Conservation (phyloP, 495 filamentous ascomycete species). For the Cercophora newfieldiana region DNA sequence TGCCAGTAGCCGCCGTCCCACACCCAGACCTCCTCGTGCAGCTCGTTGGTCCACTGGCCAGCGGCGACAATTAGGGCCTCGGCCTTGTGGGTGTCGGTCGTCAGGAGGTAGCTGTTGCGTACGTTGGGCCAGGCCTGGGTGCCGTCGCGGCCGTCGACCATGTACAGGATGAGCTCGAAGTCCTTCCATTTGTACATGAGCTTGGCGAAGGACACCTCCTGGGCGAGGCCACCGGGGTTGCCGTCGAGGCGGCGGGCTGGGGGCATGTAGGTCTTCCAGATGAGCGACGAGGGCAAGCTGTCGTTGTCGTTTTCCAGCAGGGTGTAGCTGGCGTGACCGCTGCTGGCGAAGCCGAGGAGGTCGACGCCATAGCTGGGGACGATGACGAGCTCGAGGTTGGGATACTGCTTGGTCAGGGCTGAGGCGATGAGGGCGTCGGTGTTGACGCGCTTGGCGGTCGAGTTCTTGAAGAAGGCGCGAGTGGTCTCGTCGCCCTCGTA, state of each 20-base stretch:
- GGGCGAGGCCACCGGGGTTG: constrained; percentile 43
- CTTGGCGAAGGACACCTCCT: constrained; percentile 51
- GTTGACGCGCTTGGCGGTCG: constrained; percentile 46
- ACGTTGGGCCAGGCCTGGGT: constrained; percentile 28
- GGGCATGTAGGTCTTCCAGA: constrained; percentile 49
- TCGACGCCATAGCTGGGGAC: constrained; percentile 35
- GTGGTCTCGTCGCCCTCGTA: constrained; percentile 26
- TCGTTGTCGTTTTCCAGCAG: constrained; percentile 35
- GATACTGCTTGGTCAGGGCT: constrained; percentile 52
- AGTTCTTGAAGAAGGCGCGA: constrained; percentile 44
- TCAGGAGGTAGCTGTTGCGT: constrained; percentile 53
- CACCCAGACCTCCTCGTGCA: constrained; percentile 64
- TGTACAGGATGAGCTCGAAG: constrained; percentile 54
- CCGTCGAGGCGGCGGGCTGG: constrained; percentile 52
- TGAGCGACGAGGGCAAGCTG: constrained; percentile 35
- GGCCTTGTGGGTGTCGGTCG: constrained; percentile 37
- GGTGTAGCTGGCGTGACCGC: constrained; percentile 46
- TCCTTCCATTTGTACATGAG: constrained; percentile 53
- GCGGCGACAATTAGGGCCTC: constrained; percentile 56
- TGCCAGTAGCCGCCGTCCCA: constrained; percentile 62
- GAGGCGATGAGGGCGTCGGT: constrained; percentile 54
- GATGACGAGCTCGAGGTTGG: constrained; percentile 50
- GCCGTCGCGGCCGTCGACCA: constrained; percentile 53
- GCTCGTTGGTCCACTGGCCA: constrained; percentile 47
- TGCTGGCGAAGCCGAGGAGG: constrained; percentile 52